Base-by-base conservation (phyloP, 2,329 filamentous ascomycete species). In the Aspergillus niger region DNA sequence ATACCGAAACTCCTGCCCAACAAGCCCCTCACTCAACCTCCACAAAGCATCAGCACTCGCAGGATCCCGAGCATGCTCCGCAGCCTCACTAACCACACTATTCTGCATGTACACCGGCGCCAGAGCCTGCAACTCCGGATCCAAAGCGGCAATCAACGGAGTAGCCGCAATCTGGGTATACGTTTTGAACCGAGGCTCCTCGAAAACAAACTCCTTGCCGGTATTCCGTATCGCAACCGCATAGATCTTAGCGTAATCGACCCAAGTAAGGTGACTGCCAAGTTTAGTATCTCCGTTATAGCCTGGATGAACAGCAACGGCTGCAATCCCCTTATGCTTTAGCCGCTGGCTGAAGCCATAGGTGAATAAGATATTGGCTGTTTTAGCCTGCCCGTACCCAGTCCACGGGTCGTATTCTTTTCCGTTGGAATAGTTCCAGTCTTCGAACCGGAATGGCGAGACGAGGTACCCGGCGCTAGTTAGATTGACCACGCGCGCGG, bases 401-500 rank as follows among this genome's bases (percentile, higher is more conserved):
- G 54, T 49, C 54, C 54, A 56, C 7, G 7, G 54, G 20, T 56
- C 54, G n/a, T 56, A 56, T 17, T 24, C 28, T 56, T 39, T 61
- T 2, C 62, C 60, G 3, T 70, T 71, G 39, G 20, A 49, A 22
- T 78, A 74, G 59, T 78, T 75, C 67, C 79, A 74, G 65, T 81
- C 74, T 57, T 81, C 74, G 3, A 55, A 52, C 8, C 74, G 67
- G 36, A 80, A 61, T 0, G 61, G 55, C 3, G 67, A 67, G 6
- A 65, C 62, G 11, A 30, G 76, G 64, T 85, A 83, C 2, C 67
- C 81, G 0, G 74, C 64, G 2, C 79, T 81, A 0, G 80, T 74
- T 1, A 85, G 66, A 1, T 73, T 70, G 51, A 86, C 74, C 3
- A 85, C 79, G 2, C 84, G 77, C 10, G 22, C 30, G 7, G 76